Conservation (phyloP, 805 yeast genomes). For the Lipomyces orientalis region DNA sequence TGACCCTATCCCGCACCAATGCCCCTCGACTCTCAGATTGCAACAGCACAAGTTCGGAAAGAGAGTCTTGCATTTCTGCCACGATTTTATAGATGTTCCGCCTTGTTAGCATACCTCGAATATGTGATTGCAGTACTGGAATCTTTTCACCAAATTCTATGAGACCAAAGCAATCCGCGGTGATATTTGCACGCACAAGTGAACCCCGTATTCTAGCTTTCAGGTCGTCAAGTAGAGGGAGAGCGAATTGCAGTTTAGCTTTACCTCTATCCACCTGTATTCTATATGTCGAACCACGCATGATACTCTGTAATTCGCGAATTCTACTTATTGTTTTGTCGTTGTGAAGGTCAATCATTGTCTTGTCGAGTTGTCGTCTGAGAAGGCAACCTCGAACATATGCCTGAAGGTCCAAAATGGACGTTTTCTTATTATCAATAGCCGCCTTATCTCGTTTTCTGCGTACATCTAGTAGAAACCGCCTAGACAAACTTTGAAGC, state of each 20-base stretch:
- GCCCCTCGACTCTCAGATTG: constrained; percentile 66
- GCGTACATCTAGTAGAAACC: constrained; percentile 43
- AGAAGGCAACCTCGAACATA: constrained; percentile 45
- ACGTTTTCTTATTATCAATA: constrained; percentile 43
- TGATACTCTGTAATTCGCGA: constrained; percentile 50
- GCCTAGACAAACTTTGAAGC: constrained; percentile 48
- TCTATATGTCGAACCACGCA: constrained; percentile 39
- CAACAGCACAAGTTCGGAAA: constrained; percentile 47
- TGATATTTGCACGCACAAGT: constrained; percentile 18
- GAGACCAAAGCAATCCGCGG: constrained; percentile 13
- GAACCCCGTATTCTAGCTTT: constrained; percentile 33
- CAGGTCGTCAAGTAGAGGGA: constrained; percentile 18
- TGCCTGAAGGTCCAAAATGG: constrained; percentile 46
- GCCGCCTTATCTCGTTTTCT: constrained; percentile 42
- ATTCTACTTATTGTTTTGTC: constrained; percentile 28
- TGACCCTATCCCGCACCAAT: constrained; percentile 30
- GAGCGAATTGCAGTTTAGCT: constrained; percentile 15
- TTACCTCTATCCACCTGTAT: constrained; percentile 4
- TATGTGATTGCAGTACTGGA: constrained; percentile 29
- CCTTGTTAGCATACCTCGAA: constrained; percentile 29
- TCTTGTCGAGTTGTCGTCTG: constrained; percentile 36
- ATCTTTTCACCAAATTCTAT: constrained; percentile 8
- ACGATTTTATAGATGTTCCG: not conserved
- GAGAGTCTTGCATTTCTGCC: constrained; percentile 13
- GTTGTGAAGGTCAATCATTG: constrained; percentile 14